Percentiles rank a stretch among this genome's conserved stretches.
These are phyloP conservation scores for Plasmodium cynomolgi DNA, from an alignment of 169 alveolate genomes.

Conservation along the genomic window DNA sequence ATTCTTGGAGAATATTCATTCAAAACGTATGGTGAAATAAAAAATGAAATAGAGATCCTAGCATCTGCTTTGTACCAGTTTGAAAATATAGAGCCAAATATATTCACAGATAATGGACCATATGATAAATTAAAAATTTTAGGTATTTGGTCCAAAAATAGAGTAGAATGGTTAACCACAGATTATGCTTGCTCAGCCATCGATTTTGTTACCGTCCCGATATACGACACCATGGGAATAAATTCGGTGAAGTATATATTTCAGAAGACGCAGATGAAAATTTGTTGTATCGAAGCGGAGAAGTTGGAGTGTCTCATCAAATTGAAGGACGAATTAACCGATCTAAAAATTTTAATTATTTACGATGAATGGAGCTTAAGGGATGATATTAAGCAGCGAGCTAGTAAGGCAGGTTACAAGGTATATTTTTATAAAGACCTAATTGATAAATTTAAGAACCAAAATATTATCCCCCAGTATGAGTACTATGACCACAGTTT, in stretches of 20 bases:
- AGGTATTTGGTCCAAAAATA: conserved; percentile 85
- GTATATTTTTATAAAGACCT: conserved; percentile 56
- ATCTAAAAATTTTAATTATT: conserved; percentile 73
- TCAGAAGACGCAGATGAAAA: conserved; percentile 71
- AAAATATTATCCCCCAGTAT: conserved; percentile 36
- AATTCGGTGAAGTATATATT: conserved; percentile 64
- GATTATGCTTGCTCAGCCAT: conserved; percentile 83
- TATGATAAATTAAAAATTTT: conserved; percentile 65
- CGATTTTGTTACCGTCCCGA: conserved; percentile 82
- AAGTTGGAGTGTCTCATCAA: conserved; percentile 73
- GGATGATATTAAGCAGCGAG: conserved; percentile 31
- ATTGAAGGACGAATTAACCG: conserved; percentile 36
- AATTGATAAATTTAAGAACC: conserved; percentile 61
- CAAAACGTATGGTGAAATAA: conserved; percentile 66
- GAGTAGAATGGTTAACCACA: conserved; percentile 83
- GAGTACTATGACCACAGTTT: neutral
- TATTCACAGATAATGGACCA: conserved; percentile 45
- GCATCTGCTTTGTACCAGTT: conserved; percentile 71
- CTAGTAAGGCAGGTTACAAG: conserved; percentile 48
- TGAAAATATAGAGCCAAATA: conserved; percentile 37
- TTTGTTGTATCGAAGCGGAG: conserved; percentile 81
- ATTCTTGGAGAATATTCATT: conserved; percentile 55
- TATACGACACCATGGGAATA: conserved; percentile 85
- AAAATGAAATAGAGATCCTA: conserved; percentile 55
- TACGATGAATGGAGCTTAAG: conserved; percentile 75